Evolutionary conservation across 2,329 filamentous ascomycete species (phyloP), one percentile per base, ranked within the genome.

Genomic region (Sclerotiophoma versabilis): DNA sequence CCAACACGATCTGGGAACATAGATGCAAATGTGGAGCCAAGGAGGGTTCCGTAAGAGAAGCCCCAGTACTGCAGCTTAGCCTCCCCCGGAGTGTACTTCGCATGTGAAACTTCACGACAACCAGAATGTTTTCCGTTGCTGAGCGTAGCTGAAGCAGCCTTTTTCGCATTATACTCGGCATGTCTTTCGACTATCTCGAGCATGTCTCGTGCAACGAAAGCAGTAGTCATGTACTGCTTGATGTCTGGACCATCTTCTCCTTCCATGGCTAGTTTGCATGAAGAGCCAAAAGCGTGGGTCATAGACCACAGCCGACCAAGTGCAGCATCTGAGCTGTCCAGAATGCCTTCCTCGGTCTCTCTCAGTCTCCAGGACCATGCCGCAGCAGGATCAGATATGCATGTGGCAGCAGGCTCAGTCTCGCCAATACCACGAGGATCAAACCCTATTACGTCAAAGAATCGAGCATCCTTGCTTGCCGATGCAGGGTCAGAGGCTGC

Each of bases 131-230:
- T 26, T 11, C 49, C 38, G 1, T 22, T 33, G 15, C 34, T 44
- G 25, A 23, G 23, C 43, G 36, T 52, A 4, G 54, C 27, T 15
- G 53, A 34, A 29, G 17, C 32, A 15, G 44, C 22, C 25, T 63
- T 33, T 4, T 64, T 44, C 9, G 58, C 61, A 6, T 62, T 66
- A 54, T 65, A 78, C 22, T 76, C 70, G 7, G 72, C 77, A 34
- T 79, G 73, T 26, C 62, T 71, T 55, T 83, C 80, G 10, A 78
- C 70, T 29, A 83, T 74, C 33, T 77, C 75, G 7, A 83, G 65
- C 78, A 83, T 82, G 55, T 83, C 80, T 32, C 76, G 68, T 2
- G 78, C 80, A 2, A 80, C 78, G 20, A 75, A 77, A 1, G 79
- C 77, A 0, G 81, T 82, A 14, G 76, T 77, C 38, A 80, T 69